Percentiles rank a stretch among this genome's conserved stretches.
These are phyloP conservation scores for Scheffersomyces lignicola DNA, from an alignment of 1,139 yeast genomes.

Conservation along the genomic window DNA sequence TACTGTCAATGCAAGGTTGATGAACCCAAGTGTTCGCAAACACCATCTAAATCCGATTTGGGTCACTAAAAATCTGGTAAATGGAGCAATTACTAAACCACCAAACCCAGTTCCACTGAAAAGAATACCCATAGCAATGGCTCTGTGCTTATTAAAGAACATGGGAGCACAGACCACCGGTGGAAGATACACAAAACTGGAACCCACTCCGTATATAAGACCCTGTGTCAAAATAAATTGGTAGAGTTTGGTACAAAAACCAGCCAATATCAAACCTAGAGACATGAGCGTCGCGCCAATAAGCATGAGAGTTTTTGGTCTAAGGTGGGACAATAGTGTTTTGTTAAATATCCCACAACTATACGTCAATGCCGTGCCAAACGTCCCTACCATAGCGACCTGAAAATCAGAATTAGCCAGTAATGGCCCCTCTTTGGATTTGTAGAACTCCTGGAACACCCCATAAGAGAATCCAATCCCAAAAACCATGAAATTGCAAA, in stretches of 20 bases:
- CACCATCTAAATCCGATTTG: constrained; percentile 41
- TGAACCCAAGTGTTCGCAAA: constrained; percentile 33
- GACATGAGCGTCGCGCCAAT: constrained; percentile 26
- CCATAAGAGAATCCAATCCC: constrained; percentile 37
- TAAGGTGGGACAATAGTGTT: constrained; percentile 16
- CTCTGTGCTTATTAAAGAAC: constrained; percentile 34
- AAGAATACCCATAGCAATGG: constrained; percentile 41
- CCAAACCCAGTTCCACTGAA: constrained; percentile 47
- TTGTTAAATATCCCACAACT: constrained; percentile 26
- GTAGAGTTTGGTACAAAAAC: constrained; percentile 21
- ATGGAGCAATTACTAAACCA: constrained; percentile 37
- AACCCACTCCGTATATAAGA: constrained; percentile 36
- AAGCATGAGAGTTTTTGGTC: constrained; percentile 23
- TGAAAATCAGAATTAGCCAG: constrained; percentile 18
- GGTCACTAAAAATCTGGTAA: constrained; percentile 27
- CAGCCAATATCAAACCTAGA: constrained; percentile 25
- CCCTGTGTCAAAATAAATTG: constrained; percentile 37
- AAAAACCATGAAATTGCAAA: constrained; percentile 33
- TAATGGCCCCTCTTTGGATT: constrained; percentile 28
- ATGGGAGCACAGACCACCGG: constrained; percentile 44
- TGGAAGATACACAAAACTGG: constrained; percentile 36
- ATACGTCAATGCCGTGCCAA: constrained; percentile 29
- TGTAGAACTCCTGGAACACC: constrained; percentile 34
- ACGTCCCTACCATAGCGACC: constrained; percentile 32
- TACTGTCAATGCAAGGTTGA: constrained; percentile 18